Conservation (phyloP, 2,329 filamentous ascomycete genomes). For the Apiospora arundinis region DNA sequence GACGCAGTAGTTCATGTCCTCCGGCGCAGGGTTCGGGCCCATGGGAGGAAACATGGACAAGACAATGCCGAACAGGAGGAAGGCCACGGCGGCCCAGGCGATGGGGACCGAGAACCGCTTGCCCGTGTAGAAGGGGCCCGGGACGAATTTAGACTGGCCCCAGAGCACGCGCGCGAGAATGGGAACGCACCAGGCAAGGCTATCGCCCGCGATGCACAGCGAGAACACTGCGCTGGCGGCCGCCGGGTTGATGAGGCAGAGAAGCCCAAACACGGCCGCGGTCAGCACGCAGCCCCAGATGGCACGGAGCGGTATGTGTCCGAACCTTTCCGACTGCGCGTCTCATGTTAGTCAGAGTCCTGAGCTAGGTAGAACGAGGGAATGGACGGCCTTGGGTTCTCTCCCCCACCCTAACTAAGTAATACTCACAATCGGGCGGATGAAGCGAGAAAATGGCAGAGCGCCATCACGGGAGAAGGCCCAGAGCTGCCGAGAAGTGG, state of each 20-base stretch:
- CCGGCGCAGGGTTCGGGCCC: not conserved
- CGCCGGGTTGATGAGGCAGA: not conserved
- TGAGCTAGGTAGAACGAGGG: not conserved
- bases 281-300: conserved; percentile 12
- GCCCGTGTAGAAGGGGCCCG: conserved; percentile 19
- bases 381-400: not conserved
- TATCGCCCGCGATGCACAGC: not conserved
- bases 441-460: not conserved
- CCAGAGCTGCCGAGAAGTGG: conserved; percentile 12
- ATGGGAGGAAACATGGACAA: conserved; percentile 12
- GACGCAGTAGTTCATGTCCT: conserved; percentile 14
- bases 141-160: not conserved
- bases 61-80: not conserved
- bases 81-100: not conserved
- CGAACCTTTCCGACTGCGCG: not conserved
- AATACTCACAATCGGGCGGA: not conserved
- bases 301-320: conserved; percentile 16
- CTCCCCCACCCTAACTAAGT: too few species aligned
- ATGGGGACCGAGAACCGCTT: conserved; percentile 11
- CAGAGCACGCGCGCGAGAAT: conserved; percentile 14
- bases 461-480: conserved; percentile 17
- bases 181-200: conserved; percentile 8
- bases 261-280: not conserved
- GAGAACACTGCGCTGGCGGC: conserved; percentile 16
- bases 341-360: not conserved